A percentile compares a stretch with the other conserved stretches of the same genome.
Evolutionary conservation across 2,329 filamentous ascomycete genomes (phyloP).

Genomic region (Colletotrichum chlorophyti): DNA sequence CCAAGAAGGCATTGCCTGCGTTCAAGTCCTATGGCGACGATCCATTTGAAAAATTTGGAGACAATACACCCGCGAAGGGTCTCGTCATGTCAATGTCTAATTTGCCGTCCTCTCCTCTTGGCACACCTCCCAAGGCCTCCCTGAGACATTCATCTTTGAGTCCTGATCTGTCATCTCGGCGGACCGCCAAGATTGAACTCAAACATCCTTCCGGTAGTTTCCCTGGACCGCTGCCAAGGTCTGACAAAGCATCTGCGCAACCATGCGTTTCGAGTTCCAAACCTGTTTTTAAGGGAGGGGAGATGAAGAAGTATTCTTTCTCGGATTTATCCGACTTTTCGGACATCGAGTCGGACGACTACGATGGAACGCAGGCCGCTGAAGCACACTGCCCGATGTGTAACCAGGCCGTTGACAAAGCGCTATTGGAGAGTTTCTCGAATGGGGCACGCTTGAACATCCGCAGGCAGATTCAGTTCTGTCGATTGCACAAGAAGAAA

Average conservation of each 20-base stretch:
- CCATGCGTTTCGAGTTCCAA: not conserved
- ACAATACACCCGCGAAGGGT: not conserved
- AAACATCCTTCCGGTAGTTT: conserved; percentile 8
- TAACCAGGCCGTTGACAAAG: conserved; percentile 61
- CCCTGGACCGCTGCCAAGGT: not conserved
- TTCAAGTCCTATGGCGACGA: conserved; percentile 27
- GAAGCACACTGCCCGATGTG: conserved; percentile 69
- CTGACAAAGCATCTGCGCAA: not conserved
- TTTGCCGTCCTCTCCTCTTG: conserved; percentile 6
- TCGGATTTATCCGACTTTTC: conserved; percentile 20
- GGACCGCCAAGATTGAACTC: not conserved
- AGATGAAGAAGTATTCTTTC: conserved; percentile 3
- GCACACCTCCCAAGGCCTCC: not conserved
- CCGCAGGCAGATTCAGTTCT: conserved; percentile 67
- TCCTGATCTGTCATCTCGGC: not conserved
- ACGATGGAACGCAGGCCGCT: conserved; percentile 25
- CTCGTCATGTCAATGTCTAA: not conserved
- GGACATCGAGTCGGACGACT: conserved; percentile 1
- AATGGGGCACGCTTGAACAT: conserved; percentile 58
- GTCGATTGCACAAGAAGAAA: conserved; percentile 64
- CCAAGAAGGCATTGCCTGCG: not conserved
- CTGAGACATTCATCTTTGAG: conserved; percentile 16
- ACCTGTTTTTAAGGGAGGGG: not conserved
- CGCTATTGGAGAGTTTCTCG: conserved; percentile 60
- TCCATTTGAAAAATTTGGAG: conserved; percentile 11